Base-by-base conservation (phyloP, 352 stramenopile species). In the Phytophthora idaei region DNA sequence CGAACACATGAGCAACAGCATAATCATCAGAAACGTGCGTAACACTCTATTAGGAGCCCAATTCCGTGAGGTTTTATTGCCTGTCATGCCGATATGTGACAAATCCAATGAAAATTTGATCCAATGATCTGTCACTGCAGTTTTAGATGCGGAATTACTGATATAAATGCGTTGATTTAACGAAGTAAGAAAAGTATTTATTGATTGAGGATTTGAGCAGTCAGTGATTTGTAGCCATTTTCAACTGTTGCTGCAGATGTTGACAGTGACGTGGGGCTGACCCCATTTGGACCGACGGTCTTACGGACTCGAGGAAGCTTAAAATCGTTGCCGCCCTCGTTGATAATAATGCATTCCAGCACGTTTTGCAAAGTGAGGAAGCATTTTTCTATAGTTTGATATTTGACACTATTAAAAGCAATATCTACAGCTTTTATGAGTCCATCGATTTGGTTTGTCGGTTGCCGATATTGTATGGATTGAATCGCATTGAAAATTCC, bases 231-330 rank as follows among this genome's bases (percentile, higher is more conserved):
- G 9, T 39, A 39, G 34, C 34, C 34, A 39, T 39, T 39, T 12
- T 39, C 34, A 14, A 39, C 34, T 3, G 34, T 14, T 39, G 9
- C 34, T 39, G 12, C 34, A 12, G 34, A 39, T 14, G 34, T 39
- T 39, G 34, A 39, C 2, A 39, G 34, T 9, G 34, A 39, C 34
- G 34, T 39, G 34, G 34, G 34, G 34, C 34, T 39, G 9, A 12
- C 34, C 12, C 17, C 44, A 15, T n/a, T 31, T 29, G n/a, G 44
- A 49, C 32, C 32, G 2, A 46, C 2, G n/a, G 50, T 7, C 34
- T 32, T 46, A 12, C 50, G 29, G 15, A 57, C n/a, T 44, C 50
- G 32, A 34, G 50, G 50, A 15, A 57, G 34, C 50, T 57, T 57
- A 32, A 34, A 57, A 32, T 46, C 50, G 14, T 57, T 57, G 31